Evolutionary conservation across 495 filamentous ascomycete genomes (phyloP), one percentile per base, ranked within the genome.

Genomic region (Aspergillus campestris): DNA sequence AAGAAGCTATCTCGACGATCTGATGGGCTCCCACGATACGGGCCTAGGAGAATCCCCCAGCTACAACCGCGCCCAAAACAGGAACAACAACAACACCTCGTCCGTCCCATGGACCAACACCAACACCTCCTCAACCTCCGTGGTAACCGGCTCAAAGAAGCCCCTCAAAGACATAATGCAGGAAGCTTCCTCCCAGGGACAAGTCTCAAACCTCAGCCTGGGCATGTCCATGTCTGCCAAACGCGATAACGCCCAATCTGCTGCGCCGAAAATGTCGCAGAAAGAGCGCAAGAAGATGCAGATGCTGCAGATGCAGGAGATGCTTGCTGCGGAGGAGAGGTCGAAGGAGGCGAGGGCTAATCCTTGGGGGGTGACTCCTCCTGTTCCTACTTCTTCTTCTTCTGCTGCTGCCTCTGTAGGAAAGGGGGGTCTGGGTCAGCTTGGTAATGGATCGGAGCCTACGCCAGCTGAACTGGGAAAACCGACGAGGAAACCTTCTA

Each of bases 221-320:
- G 87, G 73, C 0, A 72, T 95, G 40, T 75, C 78, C 0, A 72
- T 95, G 40, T 75, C 78, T 6, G 47, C 47, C 32, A 31, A 34
- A 18, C 50, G 79, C 60, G 58, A 58, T 44, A 60, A 69, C 40
- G 56, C 47, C 51, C 62, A 57, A 41, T 53, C 53, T 45, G 58
- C 63, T 34, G 44, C 67, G 46, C 37, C 66, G 59, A 61, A 94
- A 80, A 51, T 94, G 34, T 92, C 88, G 1, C 92, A 97, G 51
- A 91, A 89, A 57, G 91, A 95, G 57, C 80, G 88, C 8, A 95
- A 95, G 66, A 87, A 78, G 57, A 76, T 86, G 38, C 80, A 87
- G 51, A 81, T 87, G 50, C 78, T 83, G 55, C 75, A 78, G 51
- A 64, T 77, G 48, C 81, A 85, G 45, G 70, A 82, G 48, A 60